phyloP scores from a whole-genome alignment of 306 rosid genomes.

The Sicyos baderoa region DNA sequence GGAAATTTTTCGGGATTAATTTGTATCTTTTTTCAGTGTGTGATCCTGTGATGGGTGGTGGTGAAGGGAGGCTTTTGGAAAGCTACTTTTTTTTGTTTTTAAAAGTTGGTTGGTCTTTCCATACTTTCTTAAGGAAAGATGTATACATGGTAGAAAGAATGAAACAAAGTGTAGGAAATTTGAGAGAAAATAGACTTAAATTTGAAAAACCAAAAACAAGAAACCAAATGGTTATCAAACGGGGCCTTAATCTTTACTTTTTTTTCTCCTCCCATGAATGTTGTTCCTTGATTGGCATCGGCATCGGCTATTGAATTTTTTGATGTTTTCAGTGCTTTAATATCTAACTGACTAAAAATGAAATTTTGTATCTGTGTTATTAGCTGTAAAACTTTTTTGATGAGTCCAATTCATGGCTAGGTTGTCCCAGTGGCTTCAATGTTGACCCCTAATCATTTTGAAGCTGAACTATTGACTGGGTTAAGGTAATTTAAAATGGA shows the following conservation, averaged over 20 bases:
- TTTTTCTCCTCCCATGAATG: not conserved
- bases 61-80: constrained; percentile 90
- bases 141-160: too few relatives aligned
- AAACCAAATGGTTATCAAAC: too few relatives aligned
- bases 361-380: not conserved
- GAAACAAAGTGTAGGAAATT: too few relatives aligned
- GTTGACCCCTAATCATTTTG: constrained; percentile 98
- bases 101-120: too few relatives aligned
- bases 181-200: too few relatives aligned
- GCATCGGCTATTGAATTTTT: not conserved
- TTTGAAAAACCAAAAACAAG: too few relatives aligned
- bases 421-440: constrained; percentile 92
- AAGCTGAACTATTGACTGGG: constrained; percentile 81
- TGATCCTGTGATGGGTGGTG: constrained; percentile 99
- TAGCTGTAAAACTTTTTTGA: constrained; percentile 14
- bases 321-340: not conserved
- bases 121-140: too few relatives aligned
- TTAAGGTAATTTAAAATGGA: constrained; percentile 3
- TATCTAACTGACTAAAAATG: not conserved
- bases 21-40: constrained; percentile 46
- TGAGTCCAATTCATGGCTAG: constrained; percentile 33
- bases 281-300: not conserved
- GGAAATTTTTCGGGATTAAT: not conserved
- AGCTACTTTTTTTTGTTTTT: too few relatives aligned
- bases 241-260: not conserved